Evolutionary conservation across 169 alveolate species (phyloP).

Genomic region (Cryptosporidium ubiquitum): DNA sequence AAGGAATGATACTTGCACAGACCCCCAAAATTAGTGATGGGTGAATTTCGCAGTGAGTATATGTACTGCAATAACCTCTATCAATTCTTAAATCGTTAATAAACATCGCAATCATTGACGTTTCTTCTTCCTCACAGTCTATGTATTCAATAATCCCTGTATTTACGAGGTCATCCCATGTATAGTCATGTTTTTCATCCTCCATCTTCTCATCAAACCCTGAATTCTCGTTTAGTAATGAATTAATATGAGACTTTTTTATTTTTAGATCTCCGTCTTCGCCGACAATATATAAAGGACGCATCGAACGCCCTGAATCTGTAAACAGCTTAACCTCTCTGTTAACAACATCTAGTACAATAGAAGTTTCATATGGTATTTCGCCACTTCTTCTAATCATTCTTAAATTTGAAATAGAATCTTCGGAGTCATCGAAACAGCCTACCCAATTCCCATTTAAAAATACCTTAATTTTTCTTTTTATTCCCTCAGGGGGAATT

Average conservation of each 20-base stretch:
- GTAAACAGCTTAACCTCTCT: conserved; percentile 96
- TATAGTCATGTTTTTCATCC: conserved; percentile 62
- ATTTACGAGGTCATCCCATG: conserved; percentile 90
- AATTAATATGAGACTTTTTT: conserved; percentile 84
- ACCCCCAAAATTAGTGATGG: conserved; percentile 99
- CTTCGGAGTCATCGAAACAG: conserved; percentile 90
- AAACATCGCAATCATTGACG: conserved; percentile 99
- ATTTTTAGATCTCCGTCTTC: conserved; percentile 87
- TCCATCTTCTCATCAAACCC: conserved; percentile 74
- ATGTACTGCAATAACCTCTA: conserved; percentile 89
- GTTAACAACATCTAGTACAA: conserved; percentile 77
- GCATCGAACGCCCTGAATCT: conserved; percentile 98
- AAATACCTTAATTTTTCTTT: conserved; percentile 92
- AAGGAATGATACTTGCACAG: conserved; percentile 99
- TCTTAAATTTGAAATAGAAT: conserved; percentile 87
- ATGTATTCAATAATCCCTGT: conserved; percentile 97
- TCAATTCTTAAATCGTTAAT: conserved; percentile 89
- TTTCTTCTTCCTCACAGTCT: conserved; percentile 99
- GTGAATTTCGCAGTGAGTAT: conserved; percentile 99
- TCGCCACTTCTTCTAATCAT: conserved; percentile 91
- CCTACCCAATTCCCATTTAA: conserved; percentile 98
- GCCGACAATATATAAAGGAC: conserved; percentile 97
- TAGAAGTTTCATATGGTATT: conserved; percentile 92
- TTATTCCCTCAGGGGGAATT: conserved; percentile 88
- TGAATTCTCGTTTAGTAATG: conserved; percentile 24